Base-by-base conservation (phyloP, 2,329 filamentous ascomycete genomes). In the Alternaria novae-zelandiae region DNA sequence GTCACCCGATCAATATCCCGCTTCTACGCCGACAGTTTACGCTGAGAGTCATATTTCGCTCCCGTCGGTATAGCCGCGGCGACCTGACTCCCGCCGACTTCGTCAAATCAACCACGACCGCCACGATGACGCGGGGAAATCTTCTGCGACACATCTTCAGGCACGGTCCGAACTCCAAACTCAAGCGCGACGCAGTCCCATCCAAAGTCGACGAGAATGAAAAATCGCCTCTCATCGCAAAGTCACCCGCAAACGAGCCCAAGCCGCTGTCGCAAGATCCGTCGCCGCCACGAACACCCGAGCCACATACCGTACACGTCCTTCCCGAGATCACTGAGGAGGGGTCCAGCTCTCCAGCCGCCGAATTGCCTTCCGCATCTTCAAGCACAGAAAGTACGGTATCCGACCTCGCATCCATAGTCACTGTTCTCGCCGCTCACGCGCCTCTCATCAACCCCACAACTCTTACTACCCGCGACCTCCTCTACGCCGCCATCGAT, bases 81-180 rank as follows among this genome's bases (percentile, higher is more conserved):
- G 36, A 41, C 36, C 36, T 17, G 36, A 41, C 36, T 1, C 36
- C 36, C 36, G 15, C 8, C 4, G n/a, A 17, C n/a, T 11, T 41
- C 2, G 9, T 9, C 17, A 25, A 15, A 3, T n/a, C 15, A 15
- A 41, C 20, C 17, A 8, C 13, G 23, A 12, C 28, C 20, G 13
- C 28, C 12, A 44, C 23, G 2, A 69, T 70, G 65, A 41, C 63
- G 12, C 58, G 43, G 2, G 54, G 47, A 21, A 66, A 10, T 20
- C 54, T 71, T 1, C 47, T 73, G 2, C 69, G 65, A 21, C 65
- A 68, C 44, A 60, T 70, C 26, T 71, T 73, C 47, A 68, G 65
- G 23, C 59, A 68, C 17, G 51, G 58, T 9, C 12, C 57, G 6
- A 47, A 65, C 15, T 17, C 26, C 3, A 65, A 23, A 28, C 13